Base-by-base conservation (phyloP, 441 rosid genomes). In the Adansonia grandidieri region DNA sequence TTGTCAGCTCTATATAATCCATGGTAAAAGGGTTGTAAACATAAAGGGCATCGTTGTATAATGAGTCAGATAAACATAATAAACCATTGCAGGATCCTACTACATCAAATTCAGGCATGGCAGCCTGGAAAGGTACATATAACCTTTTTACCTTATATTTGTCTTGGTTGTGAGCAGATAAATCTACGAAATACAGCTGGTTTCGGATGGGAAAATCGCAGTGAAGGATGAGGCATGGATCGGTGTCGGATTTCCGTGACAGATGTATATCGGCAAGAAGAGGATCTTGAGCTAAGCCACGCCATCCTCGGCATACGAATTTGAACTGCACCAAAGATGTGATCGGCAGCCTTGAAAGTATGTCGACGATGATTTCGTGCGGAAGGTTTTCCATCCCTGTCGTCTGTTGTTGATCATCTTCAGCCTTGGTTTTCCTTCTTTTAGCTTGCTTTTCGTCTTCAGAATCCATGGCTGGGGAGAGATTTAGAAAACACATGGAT, bases 11-110 rank as follows among this genome's bases (percentile, higher is more conserved):
- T 45, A 79, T 54, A 60, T 75, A 79, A 62, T 86, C 87, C 71
- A 88, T 73, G 28, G 94, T 89, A 73, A 95, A 95, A 77, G 98
- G 98, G 56, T 95, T 95, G 82, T 91, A 92, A 0, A 95, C 75
- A 76, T 76, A 91, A 51, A 93, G 70, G 40, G 91, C 77, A 71
- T 91, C 98, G 47, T 85, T 85, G 84, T 83, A 95, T 0, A 95
- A 80, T 2, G 92, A 87, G 81, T 93, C 93, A 28, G 90, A 86
- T 22, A 95, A 68, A 78, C 97, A 93, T 8, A 93, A 84, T 71
- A 95, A 81, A 64, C 98, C 97, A 63, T 91, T 88, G 62, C 95
- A 91, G 0, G 94, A 91, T 0, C 97, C 97, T 3, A 93, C 88
- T 9, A 89, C 90, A 48, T 93, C 93, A 53, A 95, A 95, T 68